Percentiles rank a stretch among this genome's conserved stretches.
Conservation (phyloP, 1,139 yeast genomes). For the Yamadazyma aaseri region DNA sequence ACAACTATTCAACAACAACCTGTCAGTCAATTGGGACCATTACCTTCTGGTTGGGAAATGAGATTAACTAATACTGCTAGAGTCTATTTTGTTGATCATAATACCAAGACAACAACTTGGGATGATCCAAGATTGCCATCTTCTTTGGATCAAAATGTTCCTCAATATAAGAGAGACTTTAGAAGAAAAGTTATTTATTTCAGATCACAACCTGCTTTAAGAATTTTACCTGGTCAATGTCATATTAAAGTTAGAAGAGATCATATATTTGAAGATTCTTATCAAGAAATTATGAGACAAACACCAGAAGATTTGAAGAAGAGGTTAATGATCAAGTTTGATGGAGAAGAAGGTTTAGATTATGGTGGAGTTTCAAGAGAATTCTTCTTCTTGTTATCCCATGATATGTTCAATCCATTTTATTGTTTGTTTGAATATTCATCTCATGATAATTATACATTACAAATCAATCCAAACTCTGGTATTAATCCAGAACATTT, state of each 20-base stretch:
- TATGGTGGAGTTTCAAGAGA: conserved; percentile 99
- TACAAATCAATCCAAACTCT: conserved; percentile 97
- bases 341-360: conserved; percentile 98
- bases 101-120: conserved; percentile 99
- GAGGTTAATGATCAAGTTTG: conserved; percentile 95
- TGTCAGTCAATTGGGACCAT: conserved; percentile 95
- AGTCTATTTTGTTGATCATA: conserved; percentile 97
- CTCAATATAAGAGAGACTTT: conserved; percentile 98
- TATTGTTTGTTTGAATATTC: conserved; percentile 96
- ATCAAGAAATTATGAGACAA: conserved; percentile 98
- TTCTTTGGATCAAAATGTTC: conserved; percentile 95
- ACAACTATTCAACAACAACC: conserved; percentile 96
- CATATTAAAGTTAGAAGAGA: conserved; percentile 97
- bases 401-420: conserved; percentile 98
- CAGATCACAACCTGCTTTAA: conserved; percentile 96
- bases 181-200: conserved; percentile 95
- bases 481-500: conserved; percentile 97
- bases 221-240: conserved; percentile 97
- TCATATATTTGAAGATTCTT: conserved; percentile 94
- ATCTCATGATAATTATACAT: conserved; percentile 95
- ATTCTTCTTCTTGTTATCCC: conserved; percentile 91
- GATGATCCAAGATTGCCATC: conserved; percentile 99
- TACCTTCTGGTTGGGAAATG: conserved; percentile 99
- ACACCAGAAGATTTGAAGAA: conserved; percentile 97
- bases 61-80: conserved; percentile 97